Percentiles rank a stretch among this genome's conserved stretches.
These are phyloP conservation scores for Colletotrichum karsti DNA, from an alignment of 2,329 filamentous ascomycete genomes.

Conservation along the genomic window DNA sequence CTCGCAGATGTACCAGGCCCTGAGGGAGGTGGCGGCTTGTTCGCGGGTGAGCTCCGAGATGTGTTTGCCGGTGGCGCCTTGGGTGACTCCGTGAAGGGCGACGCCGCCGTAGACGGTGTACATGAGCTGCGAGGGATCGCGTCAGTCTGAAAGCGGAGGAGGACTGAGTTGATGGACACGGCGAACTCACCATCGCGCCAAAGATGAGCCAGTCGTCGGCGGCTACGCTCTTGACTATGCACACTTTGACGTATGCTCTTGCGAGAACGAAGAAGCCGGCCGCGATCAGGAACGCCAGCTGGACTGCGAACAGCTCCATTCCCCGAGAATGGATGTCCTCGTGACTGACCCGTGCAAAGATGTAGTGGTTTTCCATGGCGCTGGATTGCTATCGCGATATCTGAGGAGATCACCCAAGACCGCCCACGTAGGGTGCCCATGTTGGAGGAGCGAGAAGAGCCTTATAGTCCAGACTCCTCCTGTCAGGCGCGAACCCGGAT, in stretches of 20 bases:
- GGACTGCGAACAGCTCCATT: constrained; percentile 31
- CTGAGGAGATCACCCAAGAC: not conserved
- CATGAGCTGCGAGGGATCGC: constrained; percentile 35
- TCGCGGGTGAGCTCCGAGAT: constrained; percentile 30
- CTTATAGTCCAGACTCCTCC: not conserved
- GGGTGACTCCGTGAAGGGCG: constrained; percentile 41
- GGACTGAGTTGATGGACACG: not conserved
- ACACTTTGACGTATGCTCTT: constrained; percentile 53
- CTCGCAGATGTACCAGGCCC: constrained; percentile 49
- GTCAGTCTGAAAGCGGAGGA: not conserved
- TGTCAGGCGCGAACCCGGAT: not conserved
- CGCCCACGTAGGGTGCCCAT: not conserved
- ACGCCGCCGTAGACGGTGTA: constrained; percentile 43
- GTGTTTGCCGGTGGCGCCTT: constrained; percentile 36
- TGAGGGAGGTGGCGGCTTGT: constrained; percentile 38
- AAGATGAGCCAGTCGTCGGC: constrained; percentile 59
- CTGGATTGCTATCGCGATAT: not conserved
- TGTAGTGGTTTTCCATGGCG: constrained; percentile 11
- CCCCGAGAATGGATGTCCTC: constrained; percentile 10
- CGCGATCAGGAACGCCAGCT: constrained; percentile 39
- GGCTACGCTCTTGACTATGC: constrained; percentile 50
- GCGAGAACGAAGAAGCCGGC: constrained; percentile 48
- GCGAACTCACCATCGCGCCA: constrained; percentile 48
- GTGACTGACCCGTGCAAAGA: not conserved
- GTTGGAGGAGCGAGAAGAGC: not conserved